Evolutionary conservation across 2,329 filamentous ascomycete genomes (phyloP).

Genomic region (Epichloe sp.): DNA sequence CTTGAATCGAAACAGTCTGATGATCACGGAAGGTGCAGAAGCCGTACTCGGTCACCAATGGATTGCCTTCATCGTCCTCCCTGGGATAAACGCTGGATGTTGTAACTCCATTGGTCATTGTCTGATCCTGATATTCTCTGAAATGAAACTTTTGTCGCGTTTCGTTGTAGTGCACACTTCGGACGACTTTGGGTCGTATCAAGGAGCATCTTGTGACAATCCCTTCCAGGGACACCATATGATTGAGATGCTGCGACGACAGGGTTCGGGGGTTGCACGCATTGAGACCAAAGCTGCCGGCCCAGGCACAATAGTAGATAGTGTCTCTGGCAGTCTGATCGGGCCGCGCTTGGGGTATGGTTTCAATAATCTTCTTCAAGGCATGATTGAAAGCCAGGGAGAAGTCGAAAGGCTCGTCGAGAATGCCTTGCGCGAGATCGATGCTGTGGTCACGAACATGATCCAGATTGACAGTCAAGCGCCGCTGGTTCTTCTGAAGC

Average conservation of each 20-base stretch:
- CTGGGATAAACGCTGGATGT: slow-evolving; percentile 90
- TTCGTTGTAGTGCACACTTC: slow-evolving; percentile 95
- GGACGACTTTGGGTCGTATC: slow-evolving; percentile 92
- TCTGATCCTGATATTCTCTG: slow-evolving; percentile 88
- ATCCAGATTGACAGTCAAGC: slow-evolving; percentile 66
- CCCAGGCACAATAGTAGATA: slow-evolving; percentile 92
- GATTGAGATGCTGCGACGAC: slow-evolving; percentile 78
- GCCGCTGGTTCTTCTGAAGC: slow-evolving; percentile 53
- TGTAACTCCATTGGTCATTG: slow-evolving; percentile 84
- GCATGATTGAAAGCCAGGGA: slow-evolving; percentile 79
- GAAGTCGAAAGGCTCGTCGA: slow-evolving; percentile 81
- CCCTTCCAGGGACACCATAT: slow-evolving; percentile 93
- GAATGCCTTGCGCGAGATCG: slow-evolving; percentile 65
- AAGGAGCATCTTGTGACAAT: slow-evolving; percentile 95
- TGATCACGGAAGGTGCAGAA: slow-evolving; percentile 94
- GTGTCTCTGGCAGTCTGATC: slow-evolving; percentile 67
- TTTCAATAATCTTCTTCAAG: slow-evolving; percentile 75
- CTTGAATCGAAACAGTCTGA: slow-evolving; percentile 94
- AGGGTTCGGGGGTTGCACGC: slow-evolving; percentile 84
- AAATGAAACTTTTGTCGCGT: slow-evolving; percentile 75
- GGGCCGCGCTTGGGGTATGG: slow-evolving; percentile 60
- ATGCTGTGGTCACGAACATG: slow-evolving; percentile 79
- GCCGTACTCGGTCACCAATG: slow-evolving; percentile 87
- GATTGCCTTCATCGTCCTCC: slow-evolving; percentile 85
- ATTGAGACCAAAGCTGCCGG: slow-evolving; percentile 89